Base-by-base conservation (phyloP, 2,329 filamentous ascomycete species). In the Trichophyton schoenleinii region DNA sequence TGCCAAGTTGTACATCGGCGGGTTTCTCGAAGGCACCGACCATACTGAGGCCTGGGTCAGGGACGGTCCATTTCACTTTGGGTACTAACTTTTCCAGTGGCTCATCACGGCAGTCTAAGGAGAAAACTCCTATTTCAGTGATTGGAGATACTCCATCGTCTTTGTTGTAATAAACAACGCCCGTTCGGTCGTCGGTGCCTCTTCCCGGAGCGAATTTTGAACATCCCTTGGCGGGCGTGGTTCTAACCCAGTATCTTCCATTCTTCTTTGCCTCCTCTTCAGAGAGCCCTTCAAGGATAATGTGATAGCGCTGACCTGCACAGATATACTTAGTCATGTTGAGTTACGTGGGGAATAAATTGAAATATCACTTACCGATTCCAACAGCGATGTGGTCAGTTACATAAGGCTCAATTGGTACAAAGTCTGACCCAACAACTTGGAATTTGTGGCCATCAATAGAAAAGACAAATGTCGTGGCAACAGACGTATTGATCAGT, bases 361-460 rank as follows among this genome's bases (percentile, higher is more conserved):
- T 20, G 46, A 20, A 55, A 28, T 7, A 36, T 38, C 52, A 62
- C 69, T 31, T 61, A 68, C 78, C 78, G 64, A 80, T 78, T 5
- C 71, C 74, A 53, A 81, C 67, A 28, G 73, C 72, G 3, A 83
- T 58, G 20, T 71, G 72, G 0, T 75, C 73, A 0, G 82, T 78
- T 0, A 71, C 70, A 63, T 80, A 86, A 0, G 83, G 83, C 25
- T 74, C 66, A 25, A 87, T 76, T 1, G 83, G 81, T 0, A 86
- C 80, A 3, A 86, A 71, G 63, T 85, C 84, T n/a, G 71, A 59
- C 0, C 78, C 75, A 44, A 87, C 83, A 41, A 87, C 82, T 0
- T 75, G 80, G 65, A 87, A 69, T 0, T 68, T 77, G 68, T 87
- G 84, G 58, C 80, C 78, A 46, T 79, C 77, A 28, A 78, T 73